phyloP scores from a whole-genome alignment of 441 rosid species.

The Erodium chrysanthum region DNA sequence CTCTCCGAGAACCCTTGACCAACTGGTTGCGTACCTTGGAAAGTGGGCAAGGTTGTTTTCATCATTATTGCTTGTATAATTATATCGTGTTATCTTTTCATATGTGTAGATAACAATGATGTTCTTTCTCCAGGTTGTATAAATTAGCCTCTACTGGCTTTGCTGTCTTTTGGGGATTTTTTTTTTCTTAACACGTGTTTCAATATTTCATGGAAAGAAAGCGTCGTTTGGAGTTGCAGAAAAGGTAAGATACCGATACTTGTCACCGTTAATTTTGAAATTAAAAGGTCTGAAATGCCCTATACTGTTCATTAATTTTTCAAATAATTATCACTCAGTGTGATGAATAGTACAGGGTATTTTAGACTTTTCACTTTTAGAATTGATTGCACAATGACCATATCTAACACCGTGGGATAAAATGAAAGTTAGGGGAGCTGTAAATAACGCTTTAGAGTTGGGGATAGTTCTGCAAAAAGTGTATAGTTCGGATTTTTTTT shows the following conservation, averaged over 20 bases:
- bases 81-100: not conserved
- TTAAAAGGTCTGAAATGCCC: not conserved
- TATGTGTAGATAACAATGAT: slow-evolving; percentile 13
- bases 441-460: too few relatives aligned
- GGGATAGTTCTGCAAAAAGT: too few relatives aligned
- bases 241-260: slow-evolving; percentile 27
- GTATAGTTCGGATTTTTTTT: slow-evolving; percentile 5
- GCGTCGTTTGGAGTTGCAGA: slow-evolving; percentile 39
- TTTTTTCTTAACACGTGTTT: slow-evolving; percentile 37
- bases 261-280: not conserved
- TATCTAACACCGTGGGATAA: too few relatives aligned
- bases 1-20: slow-evolving; percentile 69
- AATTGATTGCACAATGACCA: too few relatives aligned
- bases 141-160: slow-evolving; percentile 65
- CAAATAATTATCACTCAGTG: too few relatives aligned
- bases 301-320: too few relatives aligned
- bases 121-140: slow-evolving; percentile 53
- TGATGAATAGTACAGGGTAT: too few relatives aligned
- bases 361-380: too few relatives aligned
- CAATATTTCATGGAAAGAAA: slow-evolving; percentile 42
- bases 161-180: slow-evolving; percentile 41
- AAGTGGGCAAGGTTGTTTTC: slow-evolving; percentile 77
- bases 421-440: too few relatives aligned
- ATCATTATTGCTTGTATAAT: not conserved
- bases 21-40: slow-evolving; percentile 66